Base-by-base conservation (phyloP, 139 green algal genomes). In the Picochlorum sp. region DNA sequence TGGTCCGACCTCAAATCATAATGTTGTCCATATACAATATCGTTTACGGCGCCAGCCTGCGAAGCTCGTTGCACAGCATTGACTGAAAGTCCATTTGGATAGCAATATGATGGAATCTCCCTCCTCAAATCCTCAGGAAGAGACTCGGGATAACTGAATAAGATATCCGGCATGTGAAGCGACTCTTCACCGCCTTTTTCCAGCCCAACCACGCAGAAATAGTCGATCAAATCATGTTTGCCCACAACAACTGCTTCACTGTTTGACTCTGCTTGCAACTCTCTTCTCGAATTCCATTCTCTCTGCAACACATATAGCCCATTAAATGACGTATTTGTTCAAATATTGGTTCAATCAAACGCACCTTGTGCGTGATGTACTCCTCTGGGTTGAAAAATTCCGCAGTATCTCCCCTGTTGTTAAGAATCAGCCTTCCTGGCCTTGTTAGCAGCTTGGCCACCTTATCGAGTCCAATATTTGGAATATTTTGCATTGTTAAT, bases 201-300 rank as follows among this genome's bases (percentile, higher is more conserved):
- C 58, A 91, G 60, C 23, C 84, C 85, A 69, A 89, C 74, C 15
- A 92, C 66, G 26, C 78, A 73, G 61, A 92, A 92, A 54, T 82
- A 71, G 66, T 92, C 86, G 54, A 81, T 84, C 13, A 88, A 62
- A 20, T 21, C n/a, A 20, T 20, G 11, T 32, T 32, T 50, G 13
- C 4, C 6, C 14, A 18, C 58, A 54, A 11, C 47, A 24, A 3
- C 16, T 26, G 47, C 7, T 10, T 54, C 47, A 41, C 34, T 41
- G 47, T 54, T 26, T 54, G 16, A 21, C 47, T 54, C n/a, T 54
- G 47, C 47, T 54, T 20, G 16, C n/a, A 9, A 20, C n/a, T 54
- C n/a, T 21, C 47, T 54, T 13, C 16, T 54, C 47, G n/a, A 26
- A 20, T 20, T 54, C 47, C 47, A 54, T 54, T 54, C 47, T 20